These are phyloP conservation scores for Macrolepiota dolichaula DNA, from an alignment of 768 basidiomycete species.

Conservation along the genomic window DNA sequence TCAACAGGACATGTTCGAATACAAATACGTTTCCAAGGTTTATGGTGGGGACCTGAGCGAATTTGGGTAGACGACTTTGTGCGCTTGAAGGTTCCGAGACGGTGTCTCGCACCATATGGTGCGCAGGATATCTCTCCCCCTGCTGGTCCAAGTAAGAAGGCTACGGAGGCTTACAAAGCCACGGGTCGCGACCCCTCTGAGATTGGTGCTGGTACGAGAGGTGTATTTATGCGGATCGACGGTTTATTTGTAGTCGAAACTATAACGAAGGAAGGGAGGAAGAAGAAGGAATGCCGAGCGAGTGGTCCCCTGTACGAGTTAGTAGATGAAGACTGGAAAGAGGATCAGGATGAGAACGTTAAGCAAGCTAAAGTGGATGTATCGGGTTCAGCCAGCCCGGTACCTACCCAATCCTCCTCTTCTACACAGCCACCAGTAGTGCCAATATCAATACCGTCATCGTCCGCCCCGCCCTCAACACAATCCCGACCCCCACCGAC, in stretches of 20 bases:
- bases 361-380: slow-evolving; percentile 6
- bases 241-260: slow-evolving; percentile 63
- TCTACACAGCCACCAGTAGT: background rate
- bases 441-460: background rate
- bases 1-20: slow-evolving; percentile 15
- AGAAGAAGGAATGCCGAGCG: slow-evolving; percentile 60
- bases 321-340: slow-evolving; percentile 72
- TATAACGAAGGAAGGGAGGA: slow-evolving; percentile 33
- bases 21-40: slow-evolving; percentile 68
- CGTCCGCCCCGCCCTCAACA: background rate
- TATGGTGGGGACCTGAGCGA: slow-evolving; percentile 90
- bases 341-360: slow-evolving; percentile 19
- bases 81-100: slow-evolving; percentile 67
- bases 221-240: slow-evolving; percentile 71
- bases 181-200: slow-evolving; percentile 23
- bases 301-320: slow-evolving; percentile 77
- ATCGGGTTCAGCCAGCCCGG: background rate
- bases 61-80: slow-evolving; percentile 88
- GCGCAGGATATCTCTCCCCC: slow-evolving; percentile 56
- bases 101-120: slow-evolving; percentile 65
- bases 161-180: slow-evolving; percentile 22
- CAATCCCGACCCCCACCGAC: background rate
- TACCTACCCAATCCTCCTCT: slow-evolving; percentile 1
- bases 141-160: slow-evolving; percentile 49
- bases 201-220: slow-evolving; percentile 55